Evolutionary conservation across 441 rosid genomes (phyloP), one percentile per base, ranked within the genome.

Genomic region (Populus trichocarpa): DNA sequence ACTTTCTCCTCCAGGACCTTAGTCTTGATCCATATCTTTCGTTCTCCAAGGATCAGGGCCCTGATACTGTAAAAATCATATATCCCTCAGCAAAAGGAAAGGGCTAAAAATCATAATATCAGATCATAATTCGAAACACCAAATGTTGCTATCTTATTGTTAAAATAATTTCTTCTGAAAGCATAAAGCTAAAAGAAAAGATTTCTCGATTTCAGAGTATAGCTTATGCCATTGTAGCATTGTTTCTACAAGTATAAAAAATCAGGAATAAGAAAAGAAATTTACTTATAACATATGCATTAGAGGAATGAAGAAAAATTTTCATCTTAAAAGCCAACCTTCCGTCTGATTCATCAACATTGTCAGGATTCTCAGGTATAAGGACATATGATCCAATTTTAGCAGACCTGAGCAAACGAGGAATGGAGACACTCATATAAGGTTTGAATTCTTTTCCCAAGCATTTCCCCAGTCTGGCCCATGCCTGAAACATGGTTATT

Each of bases 391-490:
- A 46, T 46, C 57, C 57, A 46, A 84, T 89, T 79, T 84, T 86
- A n/a, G 92, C 90, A 77, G 92, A 87, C 42, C 82, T 86, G 76
- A 89, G 84, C 81, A 87, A 77, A 69, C 83, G 87, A 25, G 90
- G 90, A 87, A 89, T 85, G 61, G 84, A 89, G 74, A 89, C 86
- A 76, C 74, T 70, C 92, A 88, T 84, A 83, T 85, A 84, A 77
- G 91, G 90, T 64, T 84, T 79, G 82, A 88, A 88, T 76, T 87
- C 91, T 74, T 84, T 87, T 30, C 91, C 91, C 38, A 88, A 86
- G 83, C 89, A 88, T 77, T 88, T 86, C 85, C 90, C 87, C 35
- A 85, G 84, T 81, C 89, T 85, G 72, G 88, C 87, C 91, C 91
- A 88, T 72, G 90, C 92, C 92, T 89, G 80, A 67, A 80, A 75